Evolutionary conservation across 2,329 filamentous ascomycete species (phyloP).

Genomic region (Sarocladium kiliense): DNA sequence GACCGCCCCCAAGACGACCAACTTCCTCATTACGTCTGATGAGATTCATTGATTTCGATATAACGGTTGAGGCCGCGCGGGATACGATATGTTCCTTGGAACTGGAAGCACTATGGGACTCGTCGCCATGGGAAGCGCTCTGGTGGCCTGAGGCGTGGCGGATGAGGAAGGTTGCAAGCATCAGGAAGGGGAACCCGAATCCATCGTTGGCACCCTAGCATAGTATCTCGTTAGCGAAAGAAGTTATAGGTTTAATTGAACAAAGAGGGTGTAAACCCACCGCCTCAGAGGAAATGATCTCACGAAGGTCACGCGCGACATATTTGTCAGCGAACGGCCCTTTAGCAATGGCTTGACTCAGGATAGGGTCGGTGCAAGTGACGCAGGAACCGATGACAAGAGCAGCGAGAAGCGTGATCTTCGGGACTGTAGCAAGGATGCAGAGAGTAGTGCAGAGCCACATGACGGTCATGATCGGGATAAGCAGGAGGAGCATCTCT

Average conservation of each 20-base stretch:
- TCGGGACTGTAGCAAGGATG: slow-evolving; percentile 49
- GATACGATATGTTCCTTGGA: too few relatives aligned
- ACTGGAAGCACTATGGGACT: too few relatives aligned
- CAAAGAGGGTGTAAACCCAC: too few relatives aligned
- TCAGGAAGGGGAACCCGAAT: slow-evolving; percentile 56
- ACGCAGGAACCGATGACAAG: slow-evolving; percentile 57
- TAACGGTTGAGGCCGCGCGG: too few relatives aligned
- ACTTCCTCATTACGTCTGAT: slow-evolving; percentile 28
- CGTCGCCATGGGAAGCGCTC: not conserved
- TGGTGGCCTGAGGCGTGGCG: slow-evolving; percentile 35
- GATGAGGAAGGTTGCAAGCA: slow-evolving; percentile 52
- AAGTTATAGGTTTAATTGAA: too few relatives aligned
- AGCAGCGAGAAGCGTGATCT: slow-evolving; percentile 45
- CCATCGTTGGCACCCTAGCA: slow-evolving; percentile 60
- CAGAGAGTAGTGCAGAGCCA: slow-evolving; percentile 55
- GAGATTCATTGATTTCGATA: slow-evolving; percentile 1
- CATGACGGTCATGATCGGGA: slow-evolving; percentile 58
- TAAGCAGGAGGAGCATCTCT: slow-evolving; percentile 48
- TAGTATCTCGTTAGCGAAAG: too few relatives aligned
- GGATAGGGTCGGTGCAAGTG: slow-evolving; percentile 57
- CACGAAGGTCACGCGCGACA: slow-evolving; percentile 49
- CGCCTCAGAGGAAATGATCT: slow-evolving; percentile 58
- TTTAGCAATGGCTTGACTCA: slow-evolving; percentile 55
- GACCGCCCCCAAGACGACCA: slow-evolving; percentile 46
- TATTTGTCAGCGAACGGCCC: slow-evolving; percentile 53